These are phyloP conservation scores for Fusarium succisae DNA, from an alignment of 2,329 filamentous ascomycete species.

Conservation along the genomic window DNA sequence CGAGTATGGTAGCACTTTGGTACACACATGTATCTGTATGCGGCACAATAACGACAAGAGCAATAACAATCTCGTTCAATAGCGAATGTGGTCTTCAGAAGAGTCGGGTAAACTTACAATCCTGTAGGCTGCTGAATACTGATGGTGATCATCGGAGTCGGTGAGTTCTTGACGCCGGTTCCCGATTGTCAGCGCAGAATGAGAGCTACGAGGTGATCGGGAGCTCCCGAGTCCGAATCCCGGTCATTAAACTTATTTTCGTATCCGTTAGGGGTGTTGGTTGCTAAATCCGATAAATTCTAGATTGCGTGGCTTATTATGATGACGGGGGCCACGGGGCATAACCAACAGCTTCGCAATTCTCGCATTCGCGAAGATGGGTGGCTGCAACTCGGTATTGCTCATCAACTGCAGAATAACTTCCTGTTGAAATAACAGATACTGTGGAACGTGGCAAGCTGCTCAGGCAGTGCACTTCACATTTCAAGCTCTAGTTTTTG, in stretches of 20 bases:
- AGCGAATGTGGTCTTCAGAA: neutral
- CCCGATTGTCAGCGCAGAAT: neutral
- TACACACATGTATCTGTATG: neutral
- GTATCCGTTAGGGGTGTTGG: neutral
- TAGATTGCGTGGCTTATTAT: neutral
- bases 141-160: slow-evolving; percentile 9
- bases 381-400: neutral
- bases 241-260: slow-evolving; percentile 6
- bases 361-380: neutral
- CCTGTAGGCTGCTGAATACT: neutral
- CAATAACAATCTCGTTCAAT: neutral
- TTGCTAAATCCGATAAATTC: neutral
- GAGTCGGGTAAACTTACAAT: neutral
- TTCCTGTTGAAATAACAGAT: neutral
- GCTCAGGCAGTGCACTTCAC: neutral
- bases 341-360: neutral
- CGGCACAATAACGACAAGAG: neutral
- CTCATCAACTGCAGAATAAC: neutral
- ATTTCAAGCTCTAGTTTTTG: neutral
- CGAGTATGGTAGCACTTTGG: slow-evolving; percentile 24
- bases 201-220: neutral
- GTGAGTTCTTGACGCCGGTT: slow-evolving; percentile 4
- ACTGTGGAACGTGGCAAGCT: neutral
- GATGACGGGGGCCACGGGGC: neutral
- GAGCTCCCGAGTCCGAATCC: slow-evolving; percentile 13